phyloP scores from a whole-genome alignment of 331 rosid species.

The Telfairia occidentalis region DNA sequence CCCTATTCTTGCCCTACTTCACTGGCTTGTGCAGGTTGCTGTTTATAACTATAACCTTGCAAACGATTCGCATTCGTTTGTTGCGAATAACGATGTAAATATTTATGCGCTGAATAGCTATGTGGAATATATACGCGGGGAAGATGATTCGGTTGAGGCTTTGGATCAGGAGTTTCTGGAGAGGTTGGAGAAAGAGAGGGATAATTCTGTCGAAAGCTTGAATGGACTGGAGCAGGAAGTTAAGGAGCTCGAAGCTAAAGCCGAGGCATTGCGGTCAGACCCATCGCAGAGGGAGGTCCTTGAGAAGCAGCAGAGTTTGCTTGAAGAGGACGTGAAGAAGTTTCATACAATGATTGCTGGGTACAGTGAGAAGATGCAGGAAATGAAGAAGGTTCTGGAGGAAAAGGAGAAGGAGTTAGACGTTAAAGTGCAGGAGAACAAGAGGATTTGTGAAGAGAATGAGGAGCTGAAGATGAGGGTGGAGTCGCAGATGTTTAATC shows the following conservation, averaged over 20 bases:
- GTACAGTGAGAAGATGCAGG: constrained; percentile 23
- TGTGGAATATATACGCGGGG: constrained; percentile 43
- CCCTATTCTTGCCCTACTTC: constrained; percentile 57
- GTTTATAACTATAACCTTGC: constrained; percentile 23
- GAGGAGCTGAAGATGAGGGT: constrained; percentile 53
- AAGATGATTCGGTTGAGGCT: constrained; percentile 47
- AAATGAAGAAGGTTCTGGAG: constrained; percentile 33
- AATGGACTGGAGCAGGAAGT: constrained; percentile 14
- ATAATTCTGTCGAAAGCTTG: constrained; percentile 22
- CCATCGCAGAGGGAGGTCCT: constrained; percentile 47
- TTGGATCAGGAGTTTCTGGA: constrained; percentile 34
- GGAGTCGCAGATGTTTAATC: constrained; percentile 51
- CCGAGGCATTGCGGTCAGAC: constrained; percentile 28
- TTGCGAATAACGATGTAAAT: constrained; percentile 22
- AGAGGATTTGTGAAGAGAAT: constrained; percentile 45
- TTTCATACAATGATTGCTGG: constrained; percentile 47
- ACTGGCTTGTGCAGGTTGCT: constrained; percentile 78
- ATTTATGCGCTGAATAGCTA: constrained; percentile 38
- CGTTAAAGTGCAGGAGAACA: constrained; percentile 40
- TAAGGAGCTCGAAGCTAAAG: constrained; percentile 22
- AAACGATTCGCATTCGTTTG: constrained; percentile 12
- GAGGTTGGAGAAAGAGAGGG: constrained; percentile 36
- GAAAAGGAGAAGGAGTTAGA: constrained; percentile 57
- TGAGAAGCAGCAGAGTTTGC: constrained; percentile 42
- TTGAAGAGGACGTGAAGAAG: constrained; percentile 75